Conservation (phyloP, 2,329 filamentous ascomycete genomes). For the Phaeosphaeria sp. region DNA sequence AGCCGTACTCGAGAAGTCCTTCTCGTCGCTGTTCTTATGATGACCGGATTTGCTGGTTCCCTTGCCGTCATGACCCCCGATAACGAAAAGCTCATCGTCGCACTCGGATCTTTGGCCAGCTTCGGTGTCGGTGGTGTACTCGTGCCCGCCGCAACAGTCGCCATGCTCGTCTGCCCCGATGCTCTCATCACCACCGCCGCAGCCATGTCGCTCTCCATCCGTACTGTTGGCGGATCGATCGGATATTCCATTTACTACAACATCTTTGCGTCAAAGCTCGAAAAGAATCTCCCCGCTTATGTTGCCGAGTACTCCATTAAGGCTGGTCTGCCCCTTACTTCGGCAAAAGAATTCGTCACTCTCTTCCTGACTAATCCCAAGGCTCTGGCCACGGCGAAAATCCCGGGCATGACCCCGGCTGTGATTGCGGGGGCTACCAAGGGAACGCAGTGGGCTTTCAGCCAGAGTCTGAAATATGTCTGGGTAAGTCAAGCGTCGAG, state of each 20-base stretch:
- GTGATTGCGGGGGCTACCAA: conserved; percentile 34
- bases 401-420: conserved; percentile 34
- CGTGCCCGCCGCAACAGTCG: conserved; percentile 43
- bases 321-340: conserved; percentile 48
- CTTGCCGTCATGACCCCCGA: conserved; percentile 40
- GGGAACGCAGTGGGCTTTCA: conserved; percentile 39
- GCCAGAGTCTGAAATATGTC: conserved; percentile 40
- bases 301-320: conserved; percentile 38
- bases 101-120: conserved; percentile 40
- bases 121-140: conserved; percentile 48
- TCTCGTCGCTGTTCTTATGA: conserved; percentile 37
- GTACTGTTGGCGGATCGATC: conserved; percentile 49
- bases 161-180: conserved; percentile 43
- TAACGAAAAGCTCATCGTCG: conserved; percentile 37
- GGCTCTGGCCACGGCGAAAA: conserved; percentile 17
- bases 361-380: conserved; percentile 35
- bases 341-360: conserved; percentile 45
- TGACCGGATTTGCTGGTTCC: conserved; percentile 41
- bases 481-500: conserved; percentile 17
- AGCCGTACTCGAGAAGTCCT: conserved; percentile 33
- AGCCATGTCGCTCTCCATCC: conserved; percentile 54
- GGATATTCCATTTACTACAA: conserved; percentile 47
- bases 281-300: conserved; percentile 30
- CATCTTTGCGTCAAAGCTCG: conserved; percentile 41
- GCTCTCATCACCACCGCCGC: conserved; percentile 46